Evolutionary conservation across 1,284 basidiomycete genomes (phyloP), one percentile per base, ranked within the genome.

Genomic region (Peniophora sp.): DNA sequence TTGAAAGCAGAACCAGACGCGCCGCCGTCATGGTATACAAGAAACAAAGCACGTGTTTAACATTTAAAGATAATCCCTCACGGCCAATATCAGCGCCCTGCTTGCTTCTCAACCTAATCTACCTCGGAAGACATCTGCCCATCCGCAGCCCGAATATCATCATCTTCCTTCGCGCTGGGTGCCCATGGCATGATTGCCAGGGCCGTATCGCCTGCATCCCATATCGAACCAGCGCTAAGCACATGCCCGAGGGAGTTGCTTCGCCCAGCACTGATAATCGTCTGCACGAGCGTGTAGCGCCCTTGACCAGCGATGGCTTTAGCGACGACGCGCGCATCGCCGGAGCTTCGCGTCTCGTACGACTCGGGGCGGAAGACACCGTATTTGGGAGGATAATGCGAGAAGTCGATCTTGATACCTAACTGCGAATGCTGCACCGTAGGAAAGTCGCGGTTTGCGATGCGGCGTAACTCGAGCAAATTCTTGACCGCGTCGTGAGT

Each of bases 301-400:
- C 61, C 65, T n/a, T 65, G 65, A 56, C 68, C 58, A 22, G 61
- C 53, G 44, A 61, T 55, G 25, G 64, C 68, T 43, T 67, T 63
- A 52, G 68, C 66, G 51, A 72, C 55, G 2, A 70, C 55, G 16
- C 62, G 63, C n/a, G 67, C 67, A 54, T 65, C 66, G 16, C 69
- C 60, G 23, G 65, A 65, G 50, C 61, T 62, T 16, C 16, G 62
- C 59, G 50, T 32, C 38, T 59, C 59, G 49, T 64, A 64, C 8
- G 61, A 59, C 3, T 57, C 54, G 14, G 70, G 60, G 10, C 57
- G 59, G 39, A 60, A 47, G 11, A 70, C 44, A 12, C 54, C 49
- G 53, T 60, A 67, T 43, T 54, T 55, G 0, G 63, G 52, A 3
- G 69, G 68, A 1, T 60, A 24, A 23, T 47, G 52, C 11, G 62